Evolutionary conservation across 345 rosid species (phyloP), one percentile per base, ranked within the genome.

Genomic region (Linum lewisii): DNA sequence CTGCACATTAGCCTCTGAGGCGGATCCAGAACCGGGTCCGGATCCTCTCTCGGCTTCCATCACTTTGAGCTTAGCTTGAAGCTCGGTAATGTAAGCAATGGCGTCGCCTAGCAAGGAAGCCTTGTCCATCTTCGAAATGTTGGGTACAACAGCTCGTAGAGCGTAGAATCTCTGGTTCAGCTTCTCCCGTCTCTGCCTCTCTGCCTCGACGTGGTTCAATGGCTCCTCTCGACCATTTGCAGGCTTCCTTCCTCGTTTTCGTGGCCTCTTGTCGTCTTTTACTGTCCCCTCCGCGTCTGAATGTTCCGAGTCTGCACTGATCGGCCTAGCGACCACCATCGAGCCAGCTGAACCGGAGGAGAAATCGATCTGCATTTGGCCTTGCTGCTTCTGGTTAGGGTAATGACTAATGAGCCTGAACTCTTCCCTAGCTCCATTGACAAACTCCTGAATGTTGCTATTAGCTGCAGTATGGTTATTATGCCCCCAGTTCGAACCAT

Each of bases 211-310:
- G 23, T 93, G 99, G 68, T 93, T 93, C 49, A 93, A 79, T 20
- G 99, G 92, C 64, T 93, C 99, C 60, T 93, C 97, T 73, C 99
- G 82, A 63, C 99, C 99, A 61, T 93, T 89, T 1, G 95, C 94
- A 20, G 99, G 99, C 81, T 87, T 93, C 68, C 99, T 82, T 10
- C 99, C 99, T 54, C 99, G 77, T 64, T 93, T 93, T 5, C 94
- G 77, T 1, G 95, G 99, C 68, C 83, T 82, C 70, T 80, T 81
- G 61, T 84, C 99, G 23, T 86, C 88, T 24, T 58, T 76, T 24
- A 59, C 54, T 1, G 59, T 66, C 10, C 80, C 91, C 62, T 81
- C 90, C 36, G 63, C 77, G 49, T 85, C 99, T 7, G 93, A 82
- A 59, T 75, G 84, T 65, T 86, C 95, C 0, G 89, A 71, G 29